Evolutionary conservation across 768 basidiomycete species (phyloP).

Genomic region (Leucogyrophana mollusca): DNA sequence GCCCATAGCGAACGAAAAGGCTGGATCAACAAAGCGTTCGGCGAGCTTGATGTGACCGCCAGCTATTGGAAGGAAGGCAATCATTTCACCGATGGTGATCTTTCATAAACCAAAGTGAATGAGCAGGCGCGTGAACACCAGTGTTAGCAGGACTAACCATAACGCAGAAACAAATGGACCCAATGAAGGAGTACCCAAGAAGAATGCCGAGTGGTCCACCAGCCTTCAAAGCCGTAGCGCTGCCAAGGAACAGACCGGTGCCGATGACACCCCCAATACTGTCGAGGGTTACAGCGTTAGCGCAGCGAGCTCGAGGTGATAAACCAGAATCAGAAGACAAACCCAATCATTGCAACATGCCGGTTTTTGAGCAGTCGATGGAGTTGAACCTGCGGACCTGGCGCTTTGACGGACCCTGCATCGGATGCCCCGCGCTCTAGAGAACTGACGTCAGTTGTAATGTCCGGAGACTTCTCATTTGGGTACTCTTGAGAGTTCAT

Average conservation of each 20-base stretch:
- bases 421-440: too few species aligned
- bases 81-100: slow-evolving; percentile 34
- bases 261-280: slow-evolving; percentile 29
- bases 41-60: slow-evolving; percentile 38
- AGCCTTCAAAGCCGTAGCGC: slow-evolving; percentile 21
- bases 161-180: slow-evolving; percentile 22
- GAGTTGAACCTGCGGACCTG: neutral
- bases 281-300: neutral
- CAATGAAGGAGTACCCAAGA: slow-evolving; percentile 29
- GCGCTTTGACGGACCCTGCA: too few species aligned
- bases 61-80: slow-evolving; percentile 36
- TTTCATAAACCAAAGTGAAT: slow-evolving; percentile 38
- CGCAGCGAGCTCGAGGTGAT: neutral
- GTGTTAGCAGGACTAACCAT: slow-evolving; percentile 25
- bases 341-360: slow-evolving; percentile 15
- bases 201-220: slow-evolving; percentile 39
- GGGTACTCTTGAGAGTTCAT: too few species aligned
- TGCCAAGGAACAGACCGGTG: slow-evolving; percentile 19
- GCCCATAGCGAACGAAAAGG: slow-evolving; percentile 34
- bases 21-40: slow-evolving; percentile 37
- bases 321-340: neutral
- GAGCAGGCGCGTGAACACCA: neutral
- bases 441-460: too few species aligned
- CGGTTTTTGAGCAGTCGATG: slow-evolving; percentile 13
- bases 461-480: too few species aligned